These are phyloP conservation scores for Dimargaris verticillata DNA, from an alignment of 192 early-diverging fungal genomes.

Conservation along the genomic window DNA sequence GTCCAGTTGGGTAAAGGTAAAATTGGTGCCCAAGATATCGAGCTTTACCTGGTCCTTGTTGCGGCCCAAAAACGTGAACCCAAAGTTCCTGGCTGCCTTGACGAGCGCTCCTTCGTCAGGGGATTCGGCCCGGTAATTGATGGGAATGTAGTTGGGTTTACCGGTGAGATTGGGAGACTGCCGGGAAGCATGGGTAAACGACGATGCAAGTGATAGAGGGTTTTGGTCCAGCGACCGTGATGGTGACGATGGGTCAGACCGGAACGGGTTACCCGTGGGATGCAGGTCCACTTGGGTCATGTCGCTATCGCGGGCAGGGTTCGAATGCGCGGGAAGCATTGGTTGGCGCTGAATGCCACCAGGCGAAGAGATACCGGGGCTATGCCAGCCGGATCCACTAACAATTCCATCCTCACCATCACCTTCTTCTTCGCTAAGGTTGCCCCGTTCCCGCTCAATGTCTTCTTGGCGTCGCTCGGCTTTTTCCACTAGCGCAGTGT, in stretches of 20 bases:
- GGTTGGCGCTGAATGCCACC: background rate
- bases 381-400: background rate
- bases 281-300: conserved; percentile 14
- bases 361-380: background rate
- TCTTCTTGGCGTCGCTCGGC: conserved; percentile 18
- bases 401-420: conserved; percentile 15
- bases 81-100: conserved; percentile 56
- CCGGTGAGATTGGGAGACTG: background rate
- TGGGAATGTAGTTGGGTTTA: background rate
- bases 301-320: conserved; percentile 15
- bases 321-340: background rate
- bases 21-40: conserved; percentile 48
- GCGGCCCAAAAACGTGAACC: conserved; percentile 53
- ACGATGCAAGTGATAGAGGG: background rate
- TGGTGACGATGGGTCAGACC: background rate
- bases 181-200: background rate
- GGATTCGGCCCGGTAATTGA: conserved; percentile 54
- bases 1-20: conserved; percentile 63
- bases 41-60: conserved; percentile 36
- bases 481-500: conserved; percentile 84
- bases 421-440: conserved; percentile 21
- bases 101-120: conserved; percentile 77
- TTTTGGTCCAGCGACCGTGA: conserved; percentile 2
- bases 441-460: conserved; percentile 29
- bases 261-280: background rate